Conservation (phyloP, 768 basidiomycete genomes). For the Suillus lakei region DNA sequence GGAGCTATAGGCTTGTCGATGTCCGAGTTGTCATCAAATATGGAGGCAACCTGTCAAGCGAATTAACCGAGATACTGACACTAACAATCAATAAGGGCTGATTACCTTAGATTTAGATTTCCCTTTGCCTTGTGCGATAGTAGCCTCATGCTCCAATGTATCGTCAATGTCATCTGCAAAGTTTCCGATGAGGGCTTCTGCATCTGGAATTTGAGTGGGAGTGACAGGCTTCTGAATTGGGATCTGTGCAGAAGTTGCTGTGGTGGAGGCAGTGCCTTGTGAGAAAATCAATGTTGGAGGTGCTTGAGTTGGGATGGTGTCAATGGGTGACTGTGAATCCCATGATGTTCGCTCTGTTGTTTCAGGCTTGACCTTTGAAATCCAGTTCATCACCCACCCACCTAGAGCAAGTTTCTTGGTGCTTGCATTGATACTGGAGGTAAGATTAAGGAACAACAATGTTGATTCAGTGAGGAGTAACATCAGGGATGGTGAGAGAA, state of each 20-base stretch:
- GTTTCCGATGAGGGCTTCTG: background rate
- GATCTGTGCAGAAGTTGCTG: background rate
- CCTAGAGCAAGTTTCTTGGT: background rate
- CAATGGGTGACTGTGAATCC: background rate
- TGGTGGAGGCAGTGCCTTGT: background rate
- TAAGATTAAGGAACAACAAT: constrained; percentile 10
- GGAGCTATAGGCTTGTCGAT: no score
- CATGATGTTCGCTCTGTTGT: background rate
- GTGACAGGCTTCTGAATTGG: no score
- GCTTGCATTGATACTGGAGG: background rate
- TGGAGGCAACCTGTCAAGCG: no score
- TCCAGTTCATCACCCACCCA: background rate
- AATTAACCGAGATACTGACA: no score
- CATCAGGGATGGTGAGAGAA: background rate
- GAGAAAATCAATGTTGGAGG: background rate
- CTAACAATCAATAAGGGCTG: no score
- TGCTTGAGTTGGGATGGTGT: background rate
- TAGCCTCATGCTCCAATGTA: background rate
- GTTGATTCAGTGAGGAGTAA: constrained; percentile 10
- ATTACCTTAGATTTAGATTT: no score
- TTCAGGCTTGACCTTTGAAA: background rate
- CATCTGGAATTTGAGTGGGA: background rate
- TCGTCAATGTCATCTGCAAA: background rate
- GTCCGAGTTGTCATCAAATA: no score
- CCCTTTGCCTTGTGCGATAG: background rate